Percentiles rank a stretch among this genome's conserved stretches.
These are phyloP conservation scores for Phytophthora pseudosyringae DNA, from an alignment of 352 stramenopile genomes.

Conservation along the genomic window DNA sequence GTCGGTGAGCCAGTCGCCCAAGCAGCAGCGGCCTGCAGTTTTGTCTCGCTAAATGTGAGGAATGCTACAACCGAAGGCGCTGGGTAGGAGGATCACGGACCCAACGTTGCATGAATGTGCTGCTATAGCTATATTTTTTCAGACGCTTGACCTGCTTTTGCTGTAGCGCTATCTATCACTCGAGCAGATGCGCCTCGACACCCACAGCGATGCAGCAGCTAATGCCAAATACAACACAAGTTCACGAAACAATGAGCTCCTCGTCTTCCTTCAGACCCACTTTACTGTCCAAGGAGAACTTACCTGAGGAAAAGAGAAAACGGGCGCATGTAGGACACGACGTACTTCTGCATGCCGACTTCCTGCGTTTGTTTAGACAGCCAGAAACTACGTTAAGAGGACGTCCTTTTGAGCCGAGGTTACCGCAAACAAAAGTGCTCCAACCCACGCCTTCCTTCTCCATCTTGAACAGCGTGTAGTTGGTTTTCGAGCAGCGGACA, in stretches of 20 bases:
- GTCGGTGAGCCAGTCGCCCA: conserved; percentile 59
- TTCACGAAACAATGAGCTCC: not conserved
- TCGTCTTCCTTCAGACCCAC: not conserved
- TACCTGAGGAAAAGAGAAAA: conserved; percentile 86
- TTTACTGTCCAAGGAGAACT: not conserved
- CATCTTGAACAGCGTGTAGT: conserved; percentile 77
- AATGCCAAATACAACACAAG: conserved; percentile 8
- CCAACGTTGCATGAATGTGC: not conserved
- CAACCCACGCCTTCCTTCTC: conserved; percentile 77
- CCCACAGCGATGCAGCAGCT: conserved; percentile 79
- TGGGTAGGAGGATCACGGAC: no score
- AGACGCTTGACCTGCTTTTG: not conserved
- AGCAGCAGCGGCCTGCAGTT: conserved; percentile 17
- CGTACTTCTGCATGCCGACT: conserved; percentile 70
- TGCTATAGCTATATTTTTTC: conserved; percentile 15
- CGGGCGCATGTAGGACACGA: conserved; percentile 76
- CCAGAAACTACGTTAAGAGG: no score
- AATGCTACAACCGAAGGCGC: not conserved
- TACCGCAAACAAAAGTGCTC: no score
- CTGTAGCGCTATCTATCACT: conserved; percentile 31
- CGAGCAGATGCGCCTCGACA: conserved; percentile 69
- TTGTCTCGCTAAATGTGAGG: conserved; percentile 4
- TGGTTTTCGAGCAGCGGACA: conserved; percentile 68
- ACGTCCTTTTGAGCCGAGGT: no score
- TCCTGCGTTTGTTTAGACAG: conserved; percentile 39